Evolutionary conservation across 345 rosid species (phyloP).

Genomic region (Aegle marmelos): DNA sequence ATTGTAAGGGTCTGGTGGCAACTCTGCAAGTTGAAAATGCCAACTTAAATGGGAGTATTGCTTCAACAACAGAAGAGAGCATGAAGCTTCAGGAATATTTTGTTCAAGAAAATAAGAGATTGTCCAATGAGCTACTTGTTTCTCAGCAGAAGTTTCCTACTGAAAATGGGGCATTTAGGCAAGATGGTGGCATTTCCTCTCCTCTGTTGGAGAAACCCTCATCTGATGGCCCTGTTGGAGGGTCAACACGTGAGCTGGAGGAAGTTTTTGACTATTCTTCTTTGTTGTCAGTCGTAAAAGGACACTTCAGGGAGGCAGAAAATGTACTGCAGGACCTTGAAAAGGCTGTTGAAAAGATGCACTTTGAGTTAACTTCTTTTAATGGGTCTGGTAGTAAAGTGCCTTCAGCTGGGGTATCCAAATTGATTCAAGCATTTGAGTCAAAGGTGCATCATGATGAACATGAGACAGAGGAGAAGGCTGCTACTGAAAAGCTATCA

Average conservation of each 20-base stretch:
- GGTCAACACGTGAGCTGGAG: slow-evolving; percentile 16
- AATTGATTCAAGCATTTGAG: slow-evolving; percentile 83
- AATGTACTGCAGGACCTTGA: slow-evolving; percentile 55
- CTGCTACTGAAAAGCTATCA: slow-evolving; percentile 32
- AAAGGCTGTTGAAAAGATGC: slow-evolving; percentile 46
- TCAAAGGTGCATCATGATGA: slow-evolving; percentile 57
- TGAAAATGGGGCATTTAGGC: slow-evolving; percentile 34
- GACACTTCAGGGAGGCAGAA: slow-evolving; percentile 54
- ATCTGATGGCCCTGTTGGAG: slow-evolving; percentile 13
- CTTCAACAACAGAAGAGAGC: slow-evolving; percentile 34
- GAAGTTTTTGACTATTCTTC: slow-evolving; percentile 36
- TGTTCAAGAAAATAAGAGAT: slow-evolving; percentile 51
- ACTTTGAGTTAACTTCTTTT: slow-evolving; percentile 26
- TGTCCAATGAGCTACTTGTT: slow-evolving; percentile 49
- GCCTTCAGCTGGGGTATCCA: slow-evolving; percentile 54
- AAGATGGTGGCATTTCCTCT: slow-evolving; percentile 18
- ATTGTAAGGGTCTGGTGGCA: slow-evolving; percentile 44
- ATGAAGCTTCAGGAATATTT: slow-evolving; percentile 41
- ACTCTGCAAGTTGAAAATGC: slow-evolving; percentile 51
- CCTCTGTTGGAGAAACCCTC: slow-evolving; percentile 13
- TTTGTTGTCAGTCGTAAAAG: slow-evolving; percentile 40
- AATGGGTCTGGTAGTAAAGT: slow-evolving; percentile 39
- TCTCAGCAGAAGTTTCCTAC: slow-evolving; percentile 48
- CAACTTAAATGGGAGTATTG: slow-evolving; percentile 38
- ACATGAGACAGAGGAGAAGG: slow-evolving; percentile 38